phyloP scores from a whole-genome alignment of 768 basidiomycete species.

The Amanita muscaria region DNA sequence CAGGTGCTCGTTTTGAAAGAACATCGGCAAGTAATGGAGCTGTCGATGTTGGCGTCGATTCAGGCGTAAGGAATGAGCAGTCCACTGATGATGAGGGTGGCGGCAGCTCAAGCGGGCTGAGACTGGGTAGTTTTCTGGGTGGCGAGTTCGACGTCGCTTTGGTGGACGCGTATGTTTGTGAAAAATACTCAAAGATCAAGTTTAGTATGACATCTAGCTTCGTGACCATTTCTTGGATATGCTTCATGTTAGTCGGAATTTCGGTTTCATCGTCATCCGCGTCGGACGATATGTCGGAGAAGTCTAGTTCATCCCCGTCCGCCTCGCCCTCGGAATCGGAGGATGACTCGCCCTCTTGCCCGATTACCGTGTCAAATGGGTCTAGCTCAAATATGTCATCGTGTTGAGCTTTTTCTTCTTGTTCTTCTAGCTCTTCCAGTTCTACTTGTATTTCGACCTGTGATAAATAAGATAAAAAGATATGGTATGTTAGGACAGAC shows the following conservation, averaged over 20 bases:
- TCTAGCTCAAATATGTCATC: conserved; percentile 62
- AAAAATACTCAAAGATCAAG: conserved; percentile 80
- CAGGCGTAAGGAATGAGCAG: background rate
- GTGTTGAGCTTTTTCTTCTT: conserved; percentile 44
- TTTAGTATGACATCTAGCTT: conserved; percentile 88
- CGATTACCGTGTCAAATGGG: conserved; percentile 76
- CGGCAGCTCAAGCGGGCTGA: background rate
- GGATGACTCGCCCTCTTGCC: conserved; percentile 63
- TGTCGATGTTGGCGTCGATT: conserved; percentile 13
- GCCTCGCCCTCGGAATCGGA: conserved; percentile 44
- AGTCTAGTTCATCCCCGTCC: conserved; percentile 29
- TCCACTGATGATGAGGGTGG: background rate
- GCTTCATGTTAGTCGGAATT: conserved; percentile 48
- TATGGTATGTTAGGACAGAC: conserved; percentile 21
- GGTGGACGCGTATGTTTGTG: conserved; percentile 29
- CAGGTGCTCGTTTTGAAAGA: conserved; percentile 5
- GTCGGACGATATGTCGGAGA: conserved; percentile 75
- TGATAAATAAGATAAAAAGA: background rate
- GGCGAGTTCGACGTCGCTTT: conserved; percentile 9
- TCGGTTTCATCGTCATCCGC: conserved; percentile 42
- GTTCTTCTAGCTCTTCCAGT: conserved; percentile 81
- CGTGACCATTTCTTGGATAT: conserved; percentile 79
- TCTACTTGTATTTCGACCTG: conserved; percentile 98
- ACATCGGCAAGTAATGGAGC: conserved; percentile 19
- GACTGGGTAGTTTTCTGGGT: conserved; percentile 13